Evolutionary conservation across 75 land plant species (phyloP).

Genomic region (Sequoiadendron giganteum): DNA sequence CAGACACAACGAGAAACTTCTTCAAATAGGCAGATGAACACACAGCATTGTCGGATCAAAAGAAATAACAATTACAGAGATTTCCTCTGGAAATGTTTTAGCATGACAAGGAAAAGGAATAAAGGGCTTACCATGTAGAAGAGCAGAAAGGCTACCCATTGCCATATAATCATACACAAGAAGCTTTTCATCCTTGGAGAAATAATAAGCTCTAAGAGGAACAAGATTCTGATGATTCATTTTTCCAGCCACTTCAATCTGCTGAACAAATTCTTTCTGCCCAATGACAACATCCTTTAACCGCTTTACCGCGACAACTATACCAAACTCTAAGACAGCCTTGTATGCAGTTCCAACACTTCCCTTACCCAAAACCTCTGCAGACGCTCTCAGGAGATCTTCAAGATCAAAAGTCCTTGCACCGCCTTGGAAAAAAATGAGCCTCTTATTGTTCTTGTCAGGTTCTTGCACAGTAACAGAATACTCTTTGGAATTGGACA

Average conservation of each 20-base stretch:
- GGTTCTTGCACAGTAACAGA: conserved; percentile 19
- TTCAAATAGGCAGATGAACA: background rate
- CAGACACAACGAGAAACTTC: background rate
- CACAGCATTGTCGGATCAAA: background rate
- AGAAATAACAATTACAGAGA: background rate
- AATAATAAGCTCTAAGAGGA: conserved; percentile 58
- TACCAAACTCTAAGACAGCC: conserved; percentile 56
- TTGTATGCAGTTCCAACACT: conserved; percentile 68
- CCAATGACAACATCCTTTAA: conserved; percentile 52
- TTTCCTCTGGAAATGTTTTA: background rate
- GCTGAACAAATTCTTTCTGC: conserved; percentile 50
- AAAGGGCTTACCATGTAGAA: conserved; percentile 55
- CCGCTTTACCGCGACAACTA: conserved; percentile 64
- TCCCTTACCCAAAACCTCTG: conserved; percentile 72
- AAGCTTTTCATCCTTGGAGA: conserved; percentile 60
- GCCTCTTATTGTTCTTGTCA: conserved; percentile 18
- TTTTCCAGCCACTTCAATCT: conserved; percentile 43
- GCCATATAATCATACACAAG: conserved; percentile 71
- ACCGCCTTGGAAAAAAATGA: conserved; percentile 50
- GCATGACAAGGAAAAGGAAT: background rate
- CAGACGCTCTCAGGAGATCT: conserved; percentile 68
- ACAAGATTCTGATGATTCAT: conserved; percentile 58
- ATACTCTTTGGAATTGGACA: conserved; percentile 14
- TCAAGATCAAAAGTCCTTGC: conserved; percentile 50
- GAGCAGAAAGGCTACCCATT: conserved; percentile 65